Evolutionary conservation across 2,329 filamentous ascomycete genomes (phyloP).

Genomic region (Sclerotiophoma versabilis): DNA sequence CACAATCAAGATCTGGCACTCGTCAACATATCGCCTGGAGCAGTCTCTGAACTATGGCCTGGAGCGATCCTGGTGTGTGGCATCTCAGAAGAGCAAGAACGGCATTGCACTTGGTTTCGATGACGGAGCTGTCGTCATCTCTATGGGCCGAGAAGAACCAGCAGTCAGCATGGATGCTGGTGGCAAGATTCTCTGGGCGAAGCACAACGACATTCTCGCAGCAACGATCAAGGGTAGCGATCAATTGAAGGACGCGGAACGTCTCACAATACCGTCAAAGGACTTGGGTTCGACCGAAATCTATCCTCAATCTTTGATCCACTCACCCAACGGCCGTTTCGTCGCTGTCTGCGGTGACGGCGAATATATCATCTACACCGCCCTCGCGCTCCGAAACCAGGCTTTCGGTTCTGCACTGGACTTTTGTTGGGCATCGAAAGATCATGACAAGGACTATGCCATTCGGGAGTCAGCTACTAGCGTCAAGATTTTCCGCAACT

Average conservation of each 20-base stretch:
- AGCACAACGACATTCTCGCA: conserved; percentile 93
- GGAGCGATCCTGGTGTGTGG: conserved; percentile 96
- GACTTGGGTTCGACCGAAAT: conserved; percentile 96
- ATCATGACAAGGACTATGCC: conserved; percentile 97
- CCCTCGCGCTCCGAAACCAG: conserved; percentile 95
- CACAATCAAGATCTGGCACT: conserved; percentile 98
- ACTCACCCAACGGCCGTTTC: conserved; percentile 95
- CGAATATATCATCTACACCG: conserved; percentile 99
- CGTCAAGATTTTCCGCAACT: conserved; percentile 98
- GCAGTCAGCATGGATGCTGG: conserved; percentile 97
- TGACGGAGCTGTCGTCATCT: conserved; percentile 95
- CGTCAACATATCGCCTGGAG: conserved; percentile 94
- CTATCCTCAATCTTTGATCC: conserved; percentile 90
- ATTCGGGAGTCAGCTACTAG: conserved; percentile 94
- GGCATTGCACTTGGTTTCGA: conserved; percentile 96
- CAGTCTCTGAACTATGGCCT: conserved; percentile 95
- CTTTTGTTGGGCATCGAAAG: conserved; percentile 96
- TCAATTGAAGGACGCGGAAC: conserved; percentile 85
- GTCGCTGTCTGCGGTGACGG: conserved; percentile 93
- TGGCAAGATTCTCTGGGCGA: conserved; percentile 95
- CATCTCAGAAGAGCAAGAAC: conserved; percentile 93
- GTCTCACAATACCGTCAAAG: conserved; percentile 86
- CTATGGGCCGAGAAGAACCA: conserved; percentile 95
- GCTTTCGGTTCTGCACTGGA: conserved; percentile 94
- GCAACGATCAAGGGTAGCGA: conserved; percentile 95